phyloP scores from a whole-genome alignment of 768 basidiomycete genomes.

The Agrocybe pediades region DNA sequence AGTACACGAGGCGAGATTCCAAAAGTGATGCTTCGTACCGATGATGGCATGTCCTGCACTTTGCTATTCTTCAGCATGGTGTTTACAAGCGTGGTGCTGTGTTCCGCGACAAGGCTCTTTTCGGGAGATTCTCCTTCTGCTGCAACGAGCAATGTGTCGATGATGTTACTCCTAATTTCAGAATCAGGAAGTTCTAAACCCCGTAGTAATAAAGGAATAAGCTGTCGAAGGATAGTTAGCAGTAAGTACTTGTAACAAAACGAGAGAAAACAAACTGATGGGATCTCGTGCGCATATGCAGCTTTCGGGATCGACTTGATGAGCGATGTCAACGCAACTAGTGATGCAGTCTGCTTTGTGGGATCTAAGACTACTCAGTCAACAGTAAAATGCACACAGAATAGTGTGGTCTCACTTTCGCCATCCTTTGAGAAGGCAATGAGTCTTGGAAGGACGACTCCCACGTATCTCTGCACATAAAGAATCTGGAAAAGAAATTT shows the following conservation, averaged over 20 bases:
- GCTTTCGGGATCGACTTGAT: conserved; percentile 79
- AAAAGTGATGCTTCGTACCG: conserved; percentile 39
- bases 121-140: conserved; percentile 58
- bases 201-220: conserved; percentile 86
- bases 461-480: conserved; percentile 77
- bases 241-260: neutral
- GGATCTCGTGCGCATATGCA: conserved; percentile 70
- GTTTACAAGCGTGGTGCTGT: conserved; percentile 70
- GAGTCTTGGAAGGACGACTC: conserved; percentile 70
- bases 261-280: conserved; percentile 43
- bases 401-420: conserved; percentile 41
- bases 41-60: conserved; percentile 50
- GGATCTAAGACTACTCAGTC: conserved; percentile 38
- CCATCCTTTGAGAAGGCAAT: conserved; percentile 62
- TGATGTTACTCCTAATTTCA: conserved; percentile 75
- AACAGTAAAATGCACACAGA: neutral
- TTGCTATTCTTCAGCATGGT: conserved; percentile 70
- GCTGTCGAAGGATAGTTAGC: conserved; percentile 42
- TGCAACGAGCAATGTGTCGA: conserved; percentile 75
- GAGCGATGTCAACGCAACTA: conserved; percentile 83
- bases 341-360: conserved; percentile 61
- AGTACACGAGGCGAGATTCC: neutral
- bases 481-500: conserved; percentile 50
- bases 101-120: conserved; percentile 56
- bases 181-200: conserved; percentile 79